Base-by-base conservation (phyloP, 2,329 filamentous ascomycete species). In the Arthrobotrys sinensis region DNA sequence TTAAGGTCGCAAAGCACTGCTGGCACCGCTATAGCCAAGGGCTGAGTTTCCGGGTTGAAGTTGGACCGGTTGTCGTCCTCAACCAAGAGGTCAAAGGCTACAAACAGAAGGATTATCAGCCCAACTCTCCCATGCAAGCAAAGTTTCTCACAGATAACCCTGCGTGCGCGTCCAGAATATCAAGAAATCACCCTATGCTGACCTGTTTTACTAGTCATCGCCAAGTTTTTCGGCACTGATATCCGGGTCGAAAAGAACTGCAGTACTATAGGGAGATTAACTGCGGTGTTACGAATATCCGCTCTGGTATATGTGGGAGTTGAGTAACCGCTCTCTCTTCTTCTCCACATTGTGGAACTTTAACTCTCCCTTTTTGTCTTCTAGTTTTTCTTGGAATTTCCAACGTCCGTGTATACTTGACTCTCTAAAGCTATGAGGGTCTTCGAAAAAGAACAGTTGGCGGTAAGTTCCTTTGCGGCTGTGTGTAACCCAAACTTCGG, bases 41-140 rank as follows among this genome's bases (percentile, higher is more conserved):
- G 24, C 24, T 28, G 24, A 28, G 24, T 28, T 2, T 28, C 24
- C 24, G 24, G 24, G 24, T 28, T 28, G 24, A 28, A n/a, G n/a
- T n/a, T n/a, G n/a, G n/a, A n/a, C n/a, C n/a, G n/a, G n/a, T n/a
- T n/a, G n/a, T n/a, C n/a, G n/a, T n/a, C 24, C 24, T 28, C 24
- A 28, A 28, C 24, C 4, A 2, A 28, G 24, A 28, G 4, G 24
- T 28, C 24, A 38, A 57, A 38, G 52, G 52, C 34, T 57, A 16
- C 6, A 19, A 14, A 57, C n/a, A 3, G 32, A n/a, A 40, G 52
- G 52, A 57, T 57, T 40, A 57, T 38, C 52, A 57, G 32, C 52
- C 52, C 32, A 10, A 57, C 43, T 45, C n/a, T 45, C 43, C 43
- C 14, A 40, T 57, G 32, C 16, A 57, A 10, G 28, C 6, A 53